These are phyloP conservation scores for Apocynum venetum DNA, from an alignment of 257 asterid genomes.

Conservation along the genomic window DNA sequence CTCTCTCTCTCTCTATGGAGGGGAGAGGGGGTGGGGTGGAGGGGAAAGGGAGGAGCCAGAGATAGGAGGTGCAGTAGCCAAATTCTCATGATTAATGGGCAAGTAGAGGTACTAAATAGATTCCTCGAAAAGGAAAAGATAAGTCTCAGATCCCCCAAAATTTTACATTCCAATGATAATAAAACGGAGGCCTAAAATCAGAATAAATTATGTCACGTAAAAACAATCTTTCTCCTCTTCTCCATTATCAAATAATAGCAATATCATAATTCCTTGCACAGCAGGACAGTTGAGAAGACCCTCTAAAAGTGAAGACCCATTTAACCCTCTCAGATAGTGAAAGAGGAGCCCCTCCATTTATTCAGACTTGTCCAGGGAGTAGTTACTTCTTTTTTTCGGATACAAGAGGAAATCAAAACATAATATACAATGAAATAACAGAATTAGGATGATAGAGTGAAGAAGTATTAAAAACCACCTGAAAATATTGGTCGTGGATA, in stretches of 20 bases:
- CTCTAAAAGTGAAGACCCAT: background rate
- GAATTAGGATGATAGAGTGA: background rate
- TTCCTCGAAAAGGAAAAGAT: background rate
- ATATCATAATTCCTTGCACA: background rate
- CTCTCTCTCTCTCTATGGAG: background rate
- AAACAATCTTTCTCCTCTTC: background rate
- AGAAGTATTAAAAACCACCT: constrained; percentile 46
- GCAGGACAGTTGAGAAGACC: background rate
- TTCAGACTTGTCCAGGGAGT: background rate
- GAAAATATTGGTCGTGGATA: constrained; percentile 84
- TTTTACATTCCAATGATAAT: background rate
- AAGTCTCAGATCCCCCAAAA: background rate
- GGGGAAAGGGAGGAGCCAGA: background rate
- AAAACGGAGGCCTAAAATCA: background rate
- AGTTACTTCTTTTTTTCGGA: background rate
- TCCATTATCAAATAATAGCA: background rate
- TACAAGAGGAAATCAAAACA: background rate
- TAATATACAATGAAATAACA: background rate
- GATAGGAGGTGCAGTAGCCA: background rate
- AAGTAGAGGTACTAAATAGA: background rate
- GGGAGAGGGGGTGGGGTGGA: background rate
- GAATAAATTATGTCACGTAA: background rate
- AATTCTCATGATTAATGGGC: background rate
- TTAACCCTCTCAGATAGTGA: background rate
- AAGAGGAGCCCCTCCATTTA: background rate